Base-by-base conservation (phyloP, 2,329 filamentous ascomycete species). In the Colletotrichum tofieldiae region DNA sequence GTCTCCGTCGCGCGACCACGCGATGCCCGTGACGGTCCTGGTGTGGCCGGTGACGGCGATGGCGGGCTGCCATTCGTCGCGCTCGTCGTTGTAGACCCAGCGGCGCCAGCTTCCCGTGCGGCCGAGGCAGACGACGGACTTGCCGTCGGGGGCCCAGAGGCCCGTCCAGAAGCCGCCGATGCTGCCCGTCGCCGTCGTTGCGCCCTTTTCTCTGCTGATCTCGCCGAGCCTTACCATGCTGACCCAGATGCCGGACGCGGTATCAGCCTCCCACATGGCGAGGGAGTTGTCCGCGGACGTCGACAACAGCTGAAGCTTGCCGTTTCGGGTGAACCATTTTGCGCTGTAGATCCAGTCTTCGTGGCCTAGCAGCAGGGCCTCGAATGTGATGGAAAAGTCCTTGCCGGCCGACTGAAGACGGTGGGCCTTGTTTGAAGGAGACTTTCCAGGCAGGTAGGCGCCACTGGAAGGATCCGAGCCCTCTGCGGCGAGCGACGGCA, bases 311-410 rank as follows among this genome's bases (percentile, higher is more conserved):
- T 93, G 94, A 16, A 93, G 86, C 71, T 87, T 90, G 23, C 80
- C 83, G 60, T 81, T 82, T 54, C 85, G 80, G 8, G 86, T 86
- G 71, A 89, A 88, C 95, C 95, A 98, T 66, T 87, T 86, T 2
- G 94, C 92, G 67, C 93, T 97, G 82, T 98, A 98, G 69, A 99
- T 96, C 96, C 96, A 99, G 78, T 99, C 96, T 79, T 99, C 96
- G 79, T 99, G 96, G 11, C 96, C 96, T 3, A 99, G 89, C 7
- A 99, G 88, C 3, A 99, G 86, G 1, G 96, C 96, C 81, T 99
- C 96, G 76, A 99, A 98, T 0, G 95, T 97, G 67, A 98, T 87
- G 8, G 93, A 93, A 81, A 93, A 96, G 75, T 92, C 92, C 5
- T 85, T 86, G 1, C 83, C 86, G 0, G 83, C 85, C 2, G 89